These are phyloP conservation scores for Metarhizium brunneum DNA, from an alignment of 2,329 filamentous ascomycete species.

Conservation along the genomic window DNA sequence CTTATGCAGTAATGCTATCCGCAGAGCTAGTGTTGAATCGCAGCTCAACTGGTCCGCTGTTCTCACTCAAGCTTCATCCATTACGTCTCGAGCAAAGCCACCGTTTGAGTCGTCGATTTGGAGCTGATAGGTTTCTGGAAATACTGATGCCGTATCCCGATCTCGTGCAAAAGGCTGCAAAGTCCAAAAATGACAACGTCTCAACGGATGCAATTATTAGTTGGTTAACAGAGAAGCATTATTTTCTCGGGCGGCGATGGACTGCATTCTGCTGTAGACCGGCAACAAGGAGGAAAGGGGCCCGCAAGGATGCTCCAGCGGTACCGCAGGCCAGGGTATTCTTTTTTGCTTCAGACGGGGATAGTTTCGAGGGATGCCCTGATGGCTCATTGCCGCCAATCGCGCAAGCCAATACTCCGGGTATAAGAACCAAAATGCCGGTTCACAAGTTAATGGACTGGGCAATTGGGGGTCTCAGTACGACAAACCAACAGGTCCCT, in stretches of 20 bases:
- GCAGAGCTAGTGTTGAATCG: conserved; percentile 30
- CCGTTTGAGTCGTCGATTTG: conserved; percentile 45
- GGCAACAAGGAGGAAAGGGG: conserved; percentile 24
- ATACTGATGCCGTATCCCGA: conserved; percentile 38
- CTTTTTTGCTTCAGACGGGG: conserved; percentile 46
- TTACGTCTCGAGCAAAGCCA: conserved; percentile 39
- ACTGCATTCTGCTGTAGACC: conserved; percentile 33
- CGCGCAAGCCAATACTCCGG: conserved; percentile 12
- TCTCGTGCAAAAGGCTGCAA: conserved; percentile 15
- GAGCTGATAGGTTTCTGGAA: conserved; percentile 49
- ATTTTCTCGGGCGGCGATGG: conserved; percentile 38
- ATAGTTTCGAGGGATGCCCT: conserved; percentile 23
- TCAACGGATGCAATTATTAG: conserved; percentile 17
- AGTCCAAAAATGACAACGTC: conserved; percentile 23
- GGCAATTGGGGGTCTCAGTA: conserved; percentile 38
- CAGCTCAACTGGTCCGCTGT: conserved; percentile 28
- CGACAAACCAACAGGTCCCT: conserved; percentile 34
- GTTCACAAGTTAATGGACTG: conserved; percentile 36
- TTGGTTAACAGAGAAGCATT: conserved; percentile 26
- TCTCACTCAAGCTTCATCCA: conserved; percentile 37
- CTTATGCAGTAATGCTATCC: conserved; percentile 32
- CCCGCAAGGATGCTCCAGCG: conserved; percentile 19
- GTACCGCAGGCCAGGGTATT: conserved; percentile 27
- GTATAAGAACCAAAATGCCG: neutral
- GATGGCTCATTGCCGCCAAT: conserved; percentile 11